Percentiles rank a stretch among this genome's conserved stretches.
These are phyloP conservation scores for Botrytis galanthina DNA, from an alignment of 2,329 filamentous ascomycete species.

Conservation along the genomic window DNA sequence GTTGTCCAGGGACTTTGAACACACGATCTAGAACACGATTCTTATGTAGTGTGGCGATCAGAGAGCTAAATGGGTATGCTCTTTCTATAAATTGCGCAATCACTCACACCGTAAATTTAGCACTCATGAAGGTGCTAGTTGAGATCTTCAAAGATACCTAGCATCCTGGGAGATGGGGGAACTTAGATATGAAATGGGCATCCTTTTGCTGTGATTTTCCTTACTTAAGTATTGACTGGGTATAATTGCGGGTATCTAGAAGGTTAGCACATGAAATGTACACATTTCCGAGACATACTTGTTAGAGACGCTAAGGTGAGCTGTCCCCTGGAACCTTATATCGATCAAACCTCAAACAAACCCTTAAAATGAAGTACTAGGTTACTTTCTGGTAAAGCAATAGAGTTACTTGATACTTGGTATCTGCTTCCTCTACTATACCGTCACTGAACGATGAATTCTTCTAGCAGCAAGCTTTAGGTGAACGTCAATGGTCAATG, in stretches of 20 bases:
- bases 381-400: neutral
- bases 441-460: constrained; percentile 9
- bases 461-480: neutral
- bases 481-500: neutral
- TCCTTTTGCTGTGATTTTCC: neutral
- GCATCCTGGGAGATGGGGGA: neutral
- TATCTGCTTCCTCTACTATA: neutral
- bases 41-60: neutral
- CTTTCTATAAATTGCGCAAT: neutral
- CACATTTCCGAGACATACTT: neutral
- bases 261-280: neutral
- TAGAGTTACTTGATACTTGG: neutral
- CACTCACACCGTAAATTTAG: neutral
- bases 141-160: neutral
- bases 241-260: neutral
- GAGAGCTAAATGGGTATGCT: neutral
- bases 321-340: neutral
- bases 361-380: neutral
- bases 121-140: neutral
- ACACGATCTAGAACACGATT: neutral
- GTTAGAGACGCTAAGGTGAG: neutral
- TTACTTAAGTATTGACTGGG: neutral
- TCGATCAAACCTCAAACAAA: neutral
- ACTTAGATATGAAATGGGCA: neutral
- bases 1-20: neutral